Percentiles rank a stretch among this genome's conserved stretches.
These are phyloP conservation scores for Papiliotrema fonsecae DNA, from an alignment of 1,284 basidiomycete genomes.

Conservation along the genomic window DNA sequence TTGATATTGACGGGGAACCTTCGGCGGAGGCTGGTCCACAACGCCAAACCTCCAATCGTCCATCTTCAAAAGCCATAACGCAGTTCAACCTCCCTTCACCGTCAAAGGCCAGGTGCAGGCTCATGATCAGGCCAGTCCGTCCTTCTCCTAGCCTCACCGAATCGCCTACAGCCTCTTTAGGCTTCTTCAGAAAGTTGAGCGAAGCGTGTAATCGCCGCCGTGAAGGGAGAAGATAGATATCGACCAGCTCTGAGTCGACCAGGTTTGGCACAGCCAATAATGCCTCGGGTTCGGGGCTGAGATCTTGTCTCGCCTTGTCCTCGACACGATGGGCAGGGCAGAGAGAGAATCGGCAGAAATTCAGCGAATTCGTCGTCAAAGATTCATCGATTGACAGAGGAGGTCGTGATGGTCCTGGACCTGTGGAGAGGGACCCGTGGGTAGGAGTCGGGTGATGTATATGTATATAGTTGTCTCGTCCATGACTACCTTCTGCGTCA, in stretches of 20 bases:
- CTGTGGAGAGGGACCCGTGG: conserved; percentile 60
- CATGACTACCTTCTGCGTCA: conserved; percentile 58
- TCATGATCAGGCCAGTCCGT: conserved; percentile 73
- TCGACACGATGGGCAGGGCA: conserved; percentile 35
- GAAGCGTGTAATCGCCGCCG: conserved; percentile 61
- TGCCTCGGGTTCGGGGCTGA: conserved; percentile 50
- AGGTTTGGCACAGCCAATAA: conserved; percentile 77
- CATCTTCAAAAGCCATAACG: conserved; percentile 74
- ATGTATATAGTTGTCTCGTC: conserved; percentile 62
- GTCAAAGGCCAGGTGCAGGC: conserved; percentile 58
- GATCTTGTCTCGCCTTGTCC: conserved; percentile 17
- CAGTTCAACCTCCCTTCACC: conserved; percentile 51
- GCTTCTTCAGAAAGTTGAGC: conserved; percentile 18
- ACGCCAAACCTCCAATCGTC: conserved; percentile 62
- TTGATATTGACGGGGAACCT: no score
- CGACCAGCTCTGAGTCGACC: conserved; percentile 74
- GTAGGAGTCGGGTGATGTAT: conserved; percentile 51
- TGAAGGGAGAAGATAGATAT: conserved; percentile 30
- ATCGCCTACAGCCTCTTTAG: neutral
- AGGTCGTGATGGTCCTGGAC: conserved; percentile 51
- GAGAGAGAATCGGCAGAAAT: conserved; percentile 77
- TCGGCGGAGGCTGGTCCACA: conserved; percentile 44
- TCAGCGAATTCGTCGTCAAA: conserved; percentile 80
- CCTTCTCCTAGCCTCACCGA: neutral
- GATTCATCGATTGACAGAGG: conserved; percentile 58